phyloP scores from a whole-genome alignment of 331 rosid species.

The Acacia pycnantha region DNA sequence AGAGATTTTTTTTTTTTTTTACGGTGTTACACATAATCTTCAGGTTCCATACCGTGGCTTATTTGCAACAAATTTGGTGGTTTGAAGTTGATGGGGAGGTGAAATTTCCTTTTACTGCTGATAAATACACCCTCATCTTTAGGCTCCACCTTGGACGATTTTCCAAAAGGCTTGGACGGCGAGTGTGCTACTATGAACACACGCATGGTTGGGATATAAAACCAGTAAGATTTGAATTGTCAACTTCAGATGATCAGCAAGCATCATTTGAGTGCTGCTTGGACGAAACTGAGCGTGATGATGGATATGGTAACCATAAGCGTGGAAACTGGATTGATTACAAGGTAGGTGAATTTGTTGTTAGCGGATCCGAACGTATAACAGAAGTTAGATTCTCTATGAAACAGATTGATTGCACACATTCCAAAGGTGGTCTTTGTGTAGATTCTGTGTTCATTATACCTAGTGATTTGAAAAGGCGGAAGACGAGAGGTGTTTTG shows the following conservation, averaged over 20 bases:
- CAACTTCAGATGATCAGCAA: conserved; percentile 48
- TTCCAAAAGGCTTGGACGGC: conserved; percentile 70
- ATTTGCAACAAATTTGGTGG: conserved; percentile 94
- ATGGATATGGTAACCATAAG: conserved; percentile 43
- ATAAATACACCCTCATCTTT: conserved; percentile 61
- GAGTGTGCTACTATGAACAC: conserved; percentile 68
- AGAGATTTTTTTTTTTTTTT: not conserved
- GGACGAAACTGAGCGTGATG: conserved; percentile 41
- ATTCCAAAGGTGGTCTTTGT: conserved; percentile 65
- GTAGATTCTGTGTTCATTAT: conserved; percentile 58
- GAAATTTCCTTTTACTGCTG: conserved; percentile 71
- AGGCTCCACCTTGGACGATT: conserved; percentile 78
- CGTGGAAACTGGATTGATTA: conserved; percentile 60
- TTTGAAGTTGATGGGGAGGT: conserved; percentile 76
- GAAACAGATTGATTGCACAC: conserved; percentile 71
- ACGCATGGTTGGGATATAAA: conserved; percentile 85
- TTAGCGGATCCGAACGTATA: conserved; percentile 30
- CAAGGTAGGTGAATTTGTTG: conserved; percentile 58
- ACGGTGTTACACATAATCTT: conserved; percentile 22
- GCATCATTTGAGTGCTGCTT: conserved; percentile 48
- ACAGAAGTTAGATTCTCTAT: conserved; percentile 55
- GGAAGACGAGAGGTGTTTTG: conserved; percentile 38
- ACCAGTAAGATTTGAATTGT: conserved; percentile 66
- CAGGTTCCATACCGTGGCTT: conserved; percentile 75
- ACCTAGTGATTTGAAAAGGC: conserved; percentile 47